These are phyloP conservation scores for Komagataella ulmi DNA, from an alignment of 805 yeast genomes.

Conservation along the genomic window DNA sequence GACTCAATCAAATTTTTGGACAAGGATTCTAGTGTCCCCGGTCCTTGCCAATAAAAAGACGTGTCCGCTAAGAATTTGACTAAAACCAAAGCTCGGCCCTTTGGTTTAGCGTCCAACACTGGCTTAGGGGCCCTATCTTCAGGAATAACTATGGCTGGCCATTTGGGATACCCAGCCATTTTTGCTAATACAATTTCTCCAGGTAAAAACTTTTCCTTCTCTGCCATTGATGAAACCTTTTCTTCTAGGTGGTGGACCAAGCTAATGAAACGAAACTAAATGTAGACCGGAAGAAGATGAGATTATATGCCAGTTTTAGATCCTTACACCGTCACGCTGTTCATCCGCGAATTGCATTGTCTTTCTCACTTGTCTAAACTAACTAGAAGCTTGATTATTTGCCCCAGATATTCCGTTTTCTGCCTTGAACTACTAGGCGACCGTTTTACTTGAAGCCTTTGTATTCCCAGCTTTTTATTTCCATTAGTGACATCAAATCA, in stretches of 20 bases:
- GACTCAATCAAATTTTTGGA: constrained; percentile 2
- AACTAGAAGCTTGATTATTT: neutral
- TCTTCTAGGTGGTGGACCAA: neutral
- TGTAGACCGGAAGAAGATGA: neutral
- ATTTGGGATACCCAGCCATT: constrained; percentile 29
- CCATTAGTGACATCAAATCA: neutral
- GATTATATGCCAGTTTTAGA: neutral
- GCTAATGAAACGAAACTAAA: neutral
- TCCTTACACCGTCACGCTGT: neutral
- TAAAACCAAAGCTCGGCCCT: neutral
- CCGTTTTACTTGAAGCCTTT: neutral
- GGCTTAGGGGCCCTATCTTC: constrained; percentile 12
- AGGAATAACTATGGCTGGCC: constrained; percentile 36
- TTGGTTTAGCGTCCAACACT: constrained; percentile 21
- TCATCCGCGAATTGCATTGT: neutral
- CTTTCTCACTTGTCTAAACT: neutral
- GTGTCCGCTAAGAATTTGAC: constrained; percentile 17
- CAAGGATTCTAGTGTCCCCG: constrained; percentile 9
- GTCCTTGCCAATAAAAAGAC: constrained; percentile 28
- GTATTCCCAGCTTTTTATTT: neutral
- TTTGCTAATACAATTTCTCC: constrained; percentile 29
- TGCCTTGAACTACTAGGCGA: neutral
- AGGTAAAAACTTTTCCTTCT: constrained; percentile 3
- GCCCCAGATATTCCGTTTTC: neutral
- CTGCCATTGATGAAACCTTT: neutral